These are phyloP conservation scores for Gossypium schwendimanii DNA, from an alignment of 441 rosid genomes.

Conservation along the genomic window DNA sequence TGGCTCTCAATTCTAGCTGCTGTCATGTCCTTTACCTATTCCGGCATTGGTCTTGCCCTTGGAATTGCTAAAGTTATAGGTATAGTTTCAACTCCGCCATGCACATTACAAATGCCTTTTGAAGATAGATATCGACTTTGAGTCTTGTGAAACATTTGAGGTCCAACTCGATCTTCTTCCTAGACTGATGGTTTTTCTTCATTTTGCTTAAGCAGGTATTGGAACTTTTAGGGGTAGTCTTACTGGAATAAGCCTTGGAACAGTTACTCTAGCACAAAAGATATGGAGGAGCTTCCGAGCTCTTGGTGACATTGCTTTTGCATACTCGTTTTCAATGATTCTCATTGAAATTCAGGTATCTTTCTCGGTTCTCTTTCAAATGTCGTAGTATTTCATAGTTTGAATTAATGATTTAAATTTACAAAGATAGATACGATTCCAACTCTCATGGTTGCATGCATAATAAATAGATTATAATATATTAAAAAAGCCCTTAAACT, in stretches of 20 bases:
- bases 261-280: slow-evolving; percentile 33
- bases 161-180: neutral
- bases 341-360: slow-evolving; percentile 45
- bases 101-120: neutral
- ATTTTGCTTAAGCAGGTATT: slow-evolving; percentile 15
- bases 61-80: slow-evolving; percentile 58
- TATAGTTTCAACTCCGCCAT: slow-evolving; percentile 1
- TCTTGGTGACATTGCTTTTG: slow-evolving; percentile 40
- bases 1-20: slow-evolving; percentile 71
- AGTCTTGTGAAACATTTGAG: too few species aligned
- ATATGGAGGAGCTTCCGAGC: slow-evolving; percentile 42
- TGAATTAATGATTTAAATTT: too few species aligned
- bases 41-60: slow-evolving; percentile 49
- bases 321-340: slow-evolving; percentile 33
- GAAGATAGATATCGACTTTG: too few species aligned
- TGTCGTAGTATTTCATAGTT: too few species aligned
- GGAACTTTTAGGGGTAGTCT: slow-evolving; percentile 40
- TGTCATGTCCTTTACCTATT: slow-evolving; percentile 64
- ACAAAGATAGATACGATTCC: too few species aligned
- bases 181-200: neutral
- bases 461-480: too few species aligned
- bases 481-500: too few species aligned
- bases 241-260: slow-evolving; percentile 29
- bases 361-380: neutral
- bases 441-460: too few species aligned